Evolutionary conservation across 1,139 yeast genomes (phyloP).

Genomic region (Saccharomyces pastorianus): DNA sequence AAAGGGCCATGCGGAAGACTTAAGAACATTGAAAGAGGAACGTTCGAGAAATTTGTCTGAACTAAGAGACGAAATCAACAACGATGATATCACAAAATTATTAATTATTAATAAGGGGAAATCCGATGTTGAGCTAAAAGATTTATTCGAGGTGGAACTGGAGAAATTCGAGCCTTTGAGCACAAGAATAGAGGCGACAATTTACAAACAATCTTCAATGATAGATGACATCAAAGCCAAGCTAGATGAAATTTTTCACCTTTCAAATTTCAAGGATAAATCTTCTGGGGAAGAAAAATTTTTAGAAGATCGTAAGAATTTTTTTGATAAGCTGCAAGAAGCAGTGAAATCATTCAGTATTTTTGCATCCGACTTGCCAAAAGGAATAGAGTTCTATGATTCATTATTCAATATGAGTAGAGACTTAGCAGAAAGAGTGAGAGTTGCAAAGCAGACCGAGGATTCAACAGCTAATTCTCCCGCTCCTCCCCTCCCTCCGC

Average conservation of each 20-base stretch:
- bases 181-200: constrained; percentile 58
- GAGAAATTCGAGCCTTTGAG: constrained; percentile 68
- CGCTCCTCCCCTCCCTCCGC: constrained; percentile 1
- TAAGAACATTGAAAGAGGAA: constrained; percentile 47
- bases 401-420: constrained; percentile 41
- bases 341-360: constrained; percentile 48
- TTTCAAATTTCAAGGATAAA: constrained; percentile 33
- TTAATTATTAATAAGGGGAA: constrained; percentile 60
- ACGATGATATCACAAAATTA: constrained; percentile 78
- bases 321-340: constrained; percentile 41
- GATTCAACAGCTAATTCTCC: constrained; percentile 2
- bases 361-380: constrained; percentile 49
- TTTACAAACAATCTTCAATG: constrained; percentile 52
- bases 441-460: constrained; percentile 27
- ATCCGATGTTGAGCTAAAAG: constrained; percentile 49
- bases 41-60: constrained; percentile 54
- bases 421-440: constrained; percentile 33
- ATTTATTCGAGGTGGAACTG: constrained; percentile 64
- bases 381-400: constrained; percentile 58
- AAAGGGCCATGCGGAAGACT: constrained; percentile 41
- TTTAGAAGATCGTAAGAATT: constrained; percentile 34
- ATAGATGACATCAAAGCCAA: constrained; percentile 48
- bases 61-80: constrained; percentile 62
- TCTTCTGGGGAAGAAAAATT: constrained; percentile 34
- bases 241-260: constrained; percentile 50